Percentiles rank a stretch among this genome's conserved stretches.
These are phyloP conservation scores for Penicillium pancosmium DNA, from an alignment of 495 filamentous ascomycete genomes.

Conservation along the genomic window DNA sequence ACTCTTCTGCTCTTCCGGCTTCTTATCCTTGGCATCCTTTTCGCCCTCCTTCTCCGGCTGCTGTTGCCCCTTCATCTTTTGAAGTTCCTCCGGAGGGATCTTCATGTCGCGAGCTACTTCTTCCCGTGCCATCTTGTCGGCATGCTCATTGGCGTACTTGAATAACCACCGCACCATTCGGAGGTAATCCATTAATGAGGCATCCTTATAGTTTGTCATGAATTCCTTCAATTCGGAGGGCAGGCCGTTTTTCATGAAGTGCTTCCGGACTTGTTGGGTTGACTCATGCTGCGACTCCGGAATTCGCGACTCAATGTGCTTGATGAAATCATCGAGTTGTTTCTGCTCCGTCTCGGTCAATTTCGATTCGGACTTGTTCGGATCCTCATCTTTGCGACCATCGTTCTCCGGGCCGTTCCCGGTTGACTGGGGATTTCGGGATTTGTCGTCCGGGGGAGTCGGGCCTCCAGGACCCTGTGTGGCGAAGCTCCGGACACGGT, in stretches of 20 bases:
- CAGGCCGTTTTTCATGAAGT: constrained; percentile 38
- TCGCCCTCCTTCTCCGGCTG: constrained; percentile 34
- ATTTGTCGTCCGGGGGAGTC: constrained; percentile 48
- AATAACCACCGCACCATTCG: constrained; percentile 39
- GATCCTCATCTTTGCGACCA: constrained; percentile 35
- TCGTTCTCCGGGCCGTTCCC: constrained; percentile 29
- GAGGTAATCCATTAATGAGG: constrained; percentile 44
- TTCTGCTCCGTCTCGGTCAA: constrained; percentile 42
- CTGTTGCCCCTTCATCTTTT: constrained; percentile 24
- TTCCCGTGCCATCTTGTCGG: constrained; percentile 51
- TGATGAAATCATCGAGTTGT: constrained; percentile 33
- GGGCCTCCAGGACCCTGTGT: constrained; percentile 50
- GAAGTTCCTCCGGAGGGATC: constrained; percentile 24
- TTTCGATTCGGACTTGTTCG: constrained; percentile 38
- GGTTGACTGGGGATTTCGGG: constrained; percentile 29
- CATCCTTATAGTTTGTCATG: constrained; percentile 35
- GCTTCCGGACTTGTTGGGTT: constrained; percentile 33
- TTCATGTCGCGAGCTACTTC: constrained; percentile 38
- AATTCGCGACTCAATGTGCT: constrained; percentile 33
- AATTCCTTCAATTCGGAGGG: constrained; percentile 36
- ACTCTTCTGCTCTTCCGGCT: constrained; percentile 22
- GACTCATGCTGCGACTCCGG: constrained; percentile 32
- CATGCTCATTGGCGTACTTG: constrained; percentile 44
- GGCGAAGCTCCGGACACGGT: constrained; percentile 57
- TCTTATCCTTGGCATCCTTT: constrained; percentile 22